Evolutionary conservation across 1,139 yeast species (phyloP), one percentile per base, ranked within the genome.

Genomic region (Hemisphaericaspora lyxosophila): DNA sequence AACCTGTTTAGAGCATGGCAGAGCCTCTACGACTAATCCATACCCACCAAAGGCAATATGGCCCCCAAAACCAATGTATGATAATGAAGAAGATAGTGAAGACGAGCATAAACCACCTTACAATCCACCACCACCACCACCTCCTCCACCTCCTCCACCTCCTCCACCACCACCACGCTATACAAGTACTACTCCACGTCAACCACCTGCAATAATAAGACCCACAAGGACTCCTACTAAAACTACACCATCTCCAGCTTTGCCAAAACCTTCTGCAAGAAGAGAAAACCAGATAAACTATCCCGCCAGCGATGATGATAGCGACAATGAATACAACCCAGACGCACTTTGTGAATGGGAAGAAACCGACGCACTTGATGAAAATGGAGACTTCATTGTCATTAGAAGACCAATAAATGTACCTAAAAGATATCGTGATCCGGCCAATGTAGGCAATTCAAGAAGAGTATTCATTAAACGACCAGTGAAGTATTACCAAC

Each of bases 1-100:
- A 1, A 73, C 80, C 3, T 78, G 82, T 45, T 51, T 70, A 42
- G 81, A 75, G 50, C 70, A 65, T 39, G 48, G 48, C 9, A 38
- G 40, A 24, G 45, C 49, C 5, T 26, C 46, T 13, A 23, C 44
- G 11, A 43, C 49, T 5, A 41, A 45, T 31, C 46, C 48, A 8
- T 40, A 39, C 22, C 45, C 50, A 5, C 42, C 39, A 9, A 39
- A 39, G 11, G 37, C 47, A 14, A 33, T 34, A 16, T 38, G 40
- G 42, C 49, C 47, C 9, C 45, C 43, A 11, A 19, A 27, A 11
- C 27, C 15, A 19, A 34, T 22, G 30, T n/a, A 28, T 7, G 28
- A 14, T 14, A 13, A 14, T 12, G 16, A 20, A n/a, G 35, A 34
- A 26, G 11, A 16, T 25, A n/a, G 17, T 7, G 25, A 31, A 18